These are phyloP conservation scores for Xerocomellus intermedius DNA, from an alignment of 768 basidiomycete genomes.

Conservation along the genomic window DNA sequence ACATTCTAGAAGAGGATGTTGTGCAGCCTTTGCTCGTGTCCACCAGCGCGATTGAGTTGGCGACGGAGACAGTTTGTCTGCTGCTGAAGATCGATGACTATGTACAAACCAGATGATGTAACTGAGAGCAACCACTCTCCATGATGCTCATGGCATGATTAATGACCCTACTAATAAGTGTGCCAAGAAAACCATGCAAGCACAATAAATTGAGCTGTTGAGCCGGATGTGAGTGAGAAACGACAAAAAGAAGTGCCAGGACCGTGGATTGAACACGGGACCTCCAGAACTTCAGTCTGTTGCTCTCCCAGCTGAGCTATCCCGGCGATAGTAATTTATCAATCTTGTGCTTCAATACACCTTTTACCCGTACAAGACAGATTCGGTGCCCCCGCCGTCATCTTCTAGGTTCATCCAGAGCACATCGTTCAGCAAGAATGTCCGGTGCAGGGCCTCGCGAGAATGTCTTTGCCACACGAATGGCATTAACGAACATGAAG, in stretches of 20 bases:
- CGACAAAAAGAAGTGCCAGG: constrained; percentile 48
- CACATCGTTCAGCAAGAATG: constrained; percentile 48
- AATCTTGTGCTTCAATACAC: not conserved
- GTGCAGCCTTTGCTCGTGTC: constrained; percentile 94
- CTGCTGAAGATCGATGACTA: constrained; percentile 96
- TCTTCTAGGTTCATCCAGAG: not conserved
- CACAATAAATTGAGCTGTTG: not conserved
- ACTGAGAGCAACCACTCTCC: not conserved
- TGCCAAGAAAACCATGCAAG: not conserved
- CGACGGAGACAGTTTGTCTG: constrained; percentile 97
- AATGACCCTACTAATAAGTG: not conserved
- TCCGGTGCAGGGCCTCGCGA: constrained; percentile 89
- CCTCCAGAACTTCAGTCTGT: constrained; percentile 77
- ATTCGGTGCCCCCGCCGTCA: not conserved
- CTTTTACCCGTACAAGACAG: not conserved
- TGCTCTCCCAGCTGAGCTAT: constrained; percentile 78
- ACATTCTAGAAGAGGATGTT: constrained; percentile 96
- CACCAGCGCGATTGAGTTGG: constrained; percentile 91
- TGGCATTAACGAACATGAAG: constrained; percentile 95
- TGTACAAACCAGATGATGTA: constrained; percentile 67
- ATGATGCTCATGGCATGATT: not conserved
- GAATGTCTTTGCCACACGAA: constrained; percentile 94
- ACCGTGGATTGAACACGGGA: constrained; percentile 80
- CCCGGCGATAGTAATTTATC: constrained; percentile 36
- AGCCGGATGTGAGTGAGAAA: not conserved